Evolutionary conservation across 2,329 filamentous ascomycete genomes (phyloP), one percentile per base, ranked within the genome.

Genomic region (Cadophora malorum): DNA sequence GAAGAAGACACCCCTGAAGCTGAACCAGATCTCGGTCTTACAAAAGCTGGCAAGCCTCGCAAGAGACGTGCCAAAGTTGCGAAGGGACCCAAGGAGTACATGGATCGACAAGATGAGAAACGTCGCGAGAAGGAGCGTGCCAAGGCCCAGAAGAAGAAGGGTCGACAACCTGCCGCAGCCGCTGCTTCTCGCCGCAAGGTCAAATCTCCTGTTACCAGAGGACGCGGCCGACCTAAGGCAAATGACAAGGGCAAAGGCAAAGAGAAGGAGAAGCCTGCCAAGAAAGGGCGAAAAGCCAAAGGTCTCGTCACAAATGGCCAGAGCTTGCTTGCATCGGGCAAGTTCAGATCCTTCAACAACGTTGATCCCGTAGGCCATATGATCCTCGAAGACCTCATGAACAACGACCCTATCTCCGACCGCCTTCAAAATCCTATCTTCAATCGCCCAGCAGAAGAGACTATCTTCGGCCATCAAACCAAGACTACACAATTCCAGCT

Each of bases 401-500:
- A 45, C 12, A 70, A 67, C 8, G 71, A 76, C 47, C 69, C 71
- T 0, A 72, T 77, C 5, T 33, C 61, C 4, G 72, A 76, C 5
- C 71, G 72, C 1, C 49, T 76, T 0, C 31, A 70, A 10, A 67
- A 76, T 49, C 70, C 74, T 0, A 69, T 73, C 1, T 73, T 70
- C 31, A 64, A 73, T 23, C 45, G 67, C 28, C 65, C 63, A 0
- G 59, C 67, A 0, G 74, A 74, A 21, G 70, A 71, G 8, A 52
- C 52, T 16, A 75, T 78, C 1, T 23, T 33, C 2, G 69, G 68
- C 14, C 25, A 59, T 2, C 50, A 66, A 0, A 67, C 21, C 6
- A 78, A 78, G 65, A 45, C 64, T 1, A 66, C 61, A 0, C 76
- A 78, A 45, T 69, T 77, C 16, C 66, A 75, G 35, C 59, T 65